Evolutionary conservation across 2,329 filamentous ascomycete species (phyloP), one percentile per base, ranked within the genome.

Genomic region (Juglanconis juglandina): DNA sequence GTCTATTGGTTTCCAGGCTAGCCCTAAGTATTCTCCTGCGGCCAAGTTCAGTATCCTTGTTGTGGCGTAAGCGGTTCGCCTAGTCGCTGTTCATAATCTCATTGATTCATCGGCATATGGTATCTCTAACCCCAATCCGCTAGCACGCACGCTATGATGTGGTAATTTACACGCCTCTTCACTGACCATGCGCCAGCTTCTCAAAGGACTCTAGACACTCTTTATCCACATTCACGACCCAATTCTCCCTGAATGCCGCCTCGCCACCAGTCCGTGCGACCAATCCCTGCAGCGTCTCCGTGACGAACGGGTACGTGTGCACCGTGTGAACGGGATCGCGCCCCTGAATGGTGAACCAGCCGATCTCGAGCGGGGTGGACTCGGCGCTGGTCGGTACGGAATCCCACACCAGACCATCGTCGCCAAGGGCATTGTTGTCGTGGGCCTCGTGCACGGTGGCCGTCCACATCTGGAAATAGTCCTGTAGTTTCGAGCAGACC

Each of bases 401-500:
- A 1, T 67, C 70, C 75, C 79, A 80, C 11, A 86, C 76, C n/a
- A 85, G 74, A 56, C 75, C 77, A 68, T 87, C 85, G 1, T 73
- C 72, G 2, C 74, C 79, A 51, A 81, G 78, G 33, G 79, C 78
- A 46, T 79, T 77, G 32, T 84, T 84, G 50, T 88, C 86, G 56
- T 87, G 79, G 53, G 93, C 75, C 67, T 92, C 87, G 1, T 76
- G 75, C 35, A 93, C 77, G 1, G 91, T 82, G 64, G 83, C 84
- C 1, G 87, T 90, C 91, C 91, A 95, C 75, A 92, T 82, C 1
- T 81, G 80, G 68, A 95, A 86, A 67, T 90, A 86, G 68, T 88
- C 88, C 71, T 95, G 91, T 58, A 95, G 77, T 42, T 80, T 81
- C 1, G 72, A 69, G 4, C 92, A 74, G 2, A 85, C 79, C 57